phyloP scores from a whole-genome alignment of 257 asterid genomes.

The Solanum medicagineum region DNA sequence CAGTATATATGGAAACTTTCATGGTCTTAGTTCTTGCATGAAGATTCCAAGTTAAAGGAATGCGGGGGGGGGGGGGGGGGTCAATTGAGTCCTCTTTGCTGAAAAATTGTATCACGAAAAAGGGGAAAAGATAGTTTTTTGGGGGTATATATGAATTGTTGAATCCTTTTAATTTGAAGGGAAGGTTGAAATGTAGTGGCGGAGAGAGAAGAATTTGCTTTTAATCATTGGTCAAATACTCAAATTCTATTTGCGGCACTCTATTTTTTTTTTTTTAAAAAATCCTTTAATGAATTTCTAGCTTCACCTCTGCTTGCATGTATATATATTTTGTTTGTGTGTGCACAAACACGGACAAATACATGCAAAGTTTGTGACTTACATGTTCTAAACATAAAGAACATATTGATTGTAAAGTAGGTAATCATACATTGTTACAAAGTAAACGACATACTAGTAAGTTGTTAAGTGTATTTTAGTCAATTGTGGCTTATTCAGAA shows the following conservation, averaged over 20 bases:
- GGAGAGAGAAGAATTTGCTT: not conserved
- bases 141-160: not conserved
- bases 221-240: not conserved
- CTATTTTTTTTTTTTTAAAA: not conserved
- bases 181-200: not conserved
- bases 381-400: not conserved
- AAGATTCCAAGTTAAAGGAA: not conserved
- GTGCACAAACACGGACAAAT: not conserved
- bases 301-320: not conserved
- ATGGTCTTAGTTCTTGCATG: not conserved
- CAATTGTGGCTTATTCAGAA: not conserved
- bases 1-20: not conserved
- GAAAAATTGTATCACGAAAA: not conserved
- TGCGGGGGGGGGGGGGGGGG: not conserved
- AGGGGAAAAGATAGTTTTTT: not conserved
- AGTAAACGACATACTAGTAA: not conserved
- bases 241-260: not conserved
- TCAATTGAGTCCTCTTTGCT: not conserved
- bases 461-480: not conserved
- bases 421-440: not conserved
- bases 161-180: not conserved
- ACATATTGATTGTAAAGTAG: not conserved
- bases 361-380: not conserved
- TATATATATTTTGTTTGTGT: not conserved
- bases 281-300: not conserved